These are phyloP conservation scores for Aquanectria penicillioides DNA, from an alignment of 2,329 filamentous ascomycete genomes.

Conservation along the genomic window DNA sequence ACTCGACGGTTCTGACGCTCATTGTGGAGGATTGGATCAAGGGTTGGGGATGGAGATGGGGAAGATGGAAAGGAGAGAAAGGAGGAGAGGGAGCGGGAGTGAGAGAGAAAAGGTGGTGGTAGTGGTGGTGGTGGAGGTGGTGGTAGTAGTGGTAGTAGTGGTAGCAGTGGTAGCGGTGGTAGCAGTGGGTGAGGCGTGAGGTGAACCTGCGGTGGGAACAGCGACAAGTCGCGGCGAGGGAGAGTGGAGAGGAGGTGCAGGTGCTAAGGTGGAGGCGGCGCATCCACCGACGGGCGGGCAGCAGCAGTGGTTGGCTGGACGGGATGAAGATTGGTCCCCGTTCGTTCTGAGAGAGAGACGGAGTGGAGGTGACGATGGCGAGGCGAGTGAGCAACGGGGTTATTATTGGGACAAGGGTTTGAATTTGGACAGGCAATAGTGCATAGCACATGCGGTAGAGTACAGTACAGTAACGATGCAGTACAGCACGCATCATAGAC, in stretches of 20 bases:
- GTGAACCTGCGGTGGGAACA: constrained; percentile 24
- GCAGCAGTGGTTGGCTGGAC: constrained; percentile 27
- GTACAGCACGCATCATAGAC: too few species aligned
- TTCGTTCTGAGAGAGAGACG: neutral
- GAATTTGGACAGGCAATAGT: too few species aligned
- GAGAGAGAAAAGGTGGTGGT: constrained; percentile 3
- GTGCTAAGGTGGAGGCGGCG: constrained; percentile 8
- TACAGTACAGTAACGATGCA: too few species aligned
- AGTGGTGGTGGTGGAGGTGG: too few species aligned
- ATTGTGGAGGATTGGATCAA: constrained; percentile 58
- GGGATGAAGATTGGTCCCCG: neutral
- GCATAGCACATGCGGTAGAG: too few species aligned
- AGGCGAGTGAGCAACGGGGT: too few species aligned
- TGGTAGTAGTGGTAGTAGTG: too few species aligned
- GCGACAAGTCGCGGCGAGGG: constrained; percentile 14
- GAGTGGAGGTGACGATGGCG: neutral
- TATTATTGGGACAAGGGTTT: too few species aligned
- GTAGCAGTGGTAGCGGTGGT: too few species aligned
- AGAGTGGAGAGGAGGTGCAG: constrained; percentile 22
- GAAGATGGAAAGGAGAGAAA: constrained; percentile 8
- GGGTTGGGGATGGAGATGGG: constrained; percentile 11
- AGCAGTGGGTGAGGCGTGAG: constrained; percentile 11
- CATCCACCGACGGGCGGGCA: constrained; percentile 6
- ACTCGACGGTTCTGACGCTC: constrained; percentile 79
- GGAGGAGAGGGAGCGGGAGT: neutral